These are phyloP conservation scores for Tricholoma saponaceum DNA, from an alignment of 768 basidiomycete species.

Conservation along the genomic window DNA sequence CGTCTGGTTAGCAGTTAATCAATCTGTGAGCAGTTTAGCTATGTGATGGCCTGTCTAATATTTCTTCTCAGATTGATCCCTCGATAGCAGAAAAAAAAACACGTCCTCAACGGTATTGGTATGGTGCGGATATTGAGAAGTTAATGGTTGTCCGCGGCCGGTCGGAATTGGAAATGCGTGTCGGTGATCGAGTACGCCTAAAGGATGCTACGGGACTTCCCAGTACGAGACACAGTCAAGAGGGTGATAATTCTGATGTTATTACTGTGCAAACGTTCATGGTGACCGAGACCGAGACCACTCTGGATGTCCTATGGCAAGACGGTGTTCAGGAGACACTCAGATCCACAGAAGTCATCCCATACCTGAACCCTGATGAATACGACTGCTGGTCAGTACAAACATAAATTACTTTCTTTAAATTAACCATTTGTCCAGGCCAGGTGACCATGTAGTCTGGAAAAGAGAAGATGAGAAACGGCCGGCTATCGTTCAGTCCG, in stretches of 20 bases:
- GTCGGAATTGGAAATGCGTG: conserved; percentile 60
- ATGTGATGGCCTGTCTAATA: not conserved
- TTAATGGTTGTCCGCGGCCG: conserved; percentile 60
- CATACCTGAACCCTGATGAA: conserved; percentile 86
- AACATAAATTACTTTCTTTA: not conserved
- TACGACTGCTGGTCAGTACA: conserved; percentile 79
- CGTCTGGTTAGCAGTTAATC: conserved; percentile 86
- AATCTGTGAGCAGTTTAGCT: conserved; percentile 50
- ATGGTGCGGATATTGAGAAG: conserved; percentile 55
- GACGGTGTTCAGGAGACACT: conserved; percentile 67
- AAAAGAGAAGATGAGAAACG: conserved; percentile 65
- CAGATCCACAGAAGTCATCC: conserved; percentile 63
- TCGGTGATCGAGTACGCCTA: conserved; percentile 69
- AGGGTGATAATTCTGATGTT: conserved; percentile 37
- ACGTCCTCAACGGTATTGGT: conserved; percentile 78
- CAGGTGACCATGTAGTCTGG: conserved; percentile 88
- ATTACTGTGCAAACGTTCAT: conserved; percentile 55
- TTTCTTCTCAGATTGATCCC: conserved; percentile 50
- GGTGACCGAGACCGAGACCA: conserved; percentile 71
- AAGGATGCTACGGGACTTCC: conserved; percentile 46
- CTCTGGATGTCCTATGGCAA: conserved; percentile 80
- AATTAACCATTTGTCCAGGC: conserved; percentile 45
- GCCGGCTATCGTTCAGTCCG: conserved; percentile 74
- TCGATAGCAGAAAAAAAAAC: conserved; percentile 48
- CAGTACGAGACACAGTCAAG: conserved; percentile 57